Conservation (phyloP, 352 stramenopile genomes). For the Phytophthora boehmeriae region DNA sequence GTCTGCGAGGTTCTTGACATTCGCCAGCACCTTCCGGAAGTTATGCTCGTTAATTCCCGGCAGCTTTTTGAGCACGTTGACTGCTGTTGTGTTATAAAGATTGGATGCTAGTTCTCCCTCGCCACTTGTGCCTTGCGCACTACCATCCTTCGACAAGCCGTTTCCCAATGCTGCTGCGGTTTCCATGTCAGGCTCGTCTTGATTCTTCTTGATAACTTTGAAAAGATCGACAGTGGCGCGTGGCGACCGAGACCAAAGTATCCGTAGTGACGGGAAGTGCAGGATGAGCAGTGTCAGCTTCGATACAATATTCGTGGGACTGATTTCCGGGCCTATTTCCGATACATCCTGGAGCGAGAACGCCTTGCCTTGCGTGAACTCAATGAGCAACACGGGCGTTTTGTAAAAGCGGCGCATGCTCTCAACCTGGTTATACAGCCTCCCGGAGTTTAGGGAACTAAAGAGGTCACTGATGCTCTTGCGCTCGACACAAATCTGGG, state of each 20-base stretch:
- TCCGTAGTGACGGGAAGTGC: slow-evolving; percentile 94
- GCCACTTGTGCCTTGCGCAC: slow-evolving; percentile 19
- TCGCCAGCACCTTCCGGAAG: slow-evolving; percentile 76
- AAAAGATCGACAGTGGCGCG: slow-evolving; percentile 91
- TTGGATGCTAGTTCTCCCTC: slow-evolving; percentile 45
- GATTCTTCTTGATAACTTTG: slow-evolving; percentile 81
- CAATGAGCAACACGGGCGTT: slow-evolving; percentile 95
- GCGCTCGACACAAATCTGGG: slow-evolving; percentile 97
- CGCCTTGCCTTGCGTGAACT: slow-evolving; percentile 90
- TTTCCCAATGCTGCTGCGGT: slow-evolving; percentile 69
- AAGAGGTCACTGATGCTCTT: slow-evolving; percentile 97
- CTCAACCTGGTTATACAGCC: slow-evolving; percentile 95
- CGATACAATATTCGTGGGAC: slow-evolving; percentile 91
- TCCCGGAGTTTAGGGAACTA: slow-evolving; percentile 94
- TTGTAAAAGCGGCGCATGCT: slow-evolving; percentile 87
- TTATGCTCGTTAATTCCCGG: slow-evolving; percentile 97
- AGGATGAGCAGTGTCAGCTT: slow-evolving; percentile 95
- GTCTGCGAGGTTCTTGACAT: slow-evolving; percentile 76
- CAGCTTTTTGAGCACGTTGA: slow-evolving; percentile 95
- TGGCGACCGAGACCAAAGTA: slow-evolving; percentile 95
- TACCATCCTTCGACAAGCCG: slow-evolving; percentile 31
- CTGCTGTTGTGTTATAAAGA: slow-evolving; percentile 90
- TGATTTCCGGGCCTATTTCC: slow-evolving; percentile 94
- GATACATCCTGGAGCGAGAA: slow-evolving; percentile 89
- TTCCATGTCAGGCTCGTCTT: slow-evolving; percentile 87